Evolutionary conservation across 2,329 filamentous ascomycete genomes (phyloP), one percentile per base, ranked within the genome.

Genomic region (Lachnellula hyalina): DNA sequence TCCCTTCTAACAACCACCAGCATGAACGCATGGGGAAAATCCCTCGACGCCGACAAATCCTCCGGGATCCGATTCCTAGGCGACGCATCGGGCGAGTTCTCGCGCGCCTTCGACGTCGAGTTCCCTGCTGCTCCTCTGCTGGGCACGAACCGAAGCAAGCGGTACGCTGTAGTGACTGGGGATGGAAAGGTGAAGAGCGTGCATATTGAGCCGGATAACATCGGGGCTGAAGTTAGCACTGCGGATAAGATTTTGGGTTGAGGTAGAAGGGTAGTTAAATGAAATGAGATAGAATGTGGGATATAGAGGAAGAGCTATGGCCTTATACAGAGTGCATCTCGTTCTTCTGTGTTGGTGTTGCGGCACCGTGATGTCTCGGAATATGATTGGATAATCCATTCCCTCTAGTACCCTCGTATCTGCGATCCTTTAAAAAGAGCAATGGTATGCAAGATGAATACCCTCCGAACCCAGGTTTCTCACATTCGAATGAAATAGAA

Each of bases 141-240:
- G 66, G 93, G 93, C 44, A 85, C 86, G 64, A 76, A 82, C 64
- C 84, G 93, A 61, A 87, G 88, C 74, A 96, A 96, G 83, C 83
- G 93, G 49, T 96, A 96, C 68, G 90, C 89, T 19, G 77, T 96
- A 52, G 80, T 92, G 50, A 77, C 95, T 51, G 85, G 96, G 75
- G 76, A 95, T 65, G 92, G 93, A 63, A 90, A 90, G 74, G 88
- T 96, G 65, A 87, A 86, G 74, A 82, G 86, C 66, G 81, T 87
- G 19, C 84, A 90, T 65, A 83, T 96, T 51, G 93, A 96, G 79
- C 86, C 90, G 11, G 92, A 96, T 72, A 92, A 89, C 74, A 94
- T 89, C 40, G 90, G 90, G 35, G n/a, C 15, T 21, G 44, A 57
- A 77, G 76, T 77, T 23, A 77, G 75, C 44, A 67, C 73, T 44